Percentiles rank a stretch among this genome's conserved stretches.
These are phyloP conservation scores for Aspergillus ibericus DNA, from an alignment of 2,329 filamentous ascomycete species.

Conservation along the genomic window DNA sequence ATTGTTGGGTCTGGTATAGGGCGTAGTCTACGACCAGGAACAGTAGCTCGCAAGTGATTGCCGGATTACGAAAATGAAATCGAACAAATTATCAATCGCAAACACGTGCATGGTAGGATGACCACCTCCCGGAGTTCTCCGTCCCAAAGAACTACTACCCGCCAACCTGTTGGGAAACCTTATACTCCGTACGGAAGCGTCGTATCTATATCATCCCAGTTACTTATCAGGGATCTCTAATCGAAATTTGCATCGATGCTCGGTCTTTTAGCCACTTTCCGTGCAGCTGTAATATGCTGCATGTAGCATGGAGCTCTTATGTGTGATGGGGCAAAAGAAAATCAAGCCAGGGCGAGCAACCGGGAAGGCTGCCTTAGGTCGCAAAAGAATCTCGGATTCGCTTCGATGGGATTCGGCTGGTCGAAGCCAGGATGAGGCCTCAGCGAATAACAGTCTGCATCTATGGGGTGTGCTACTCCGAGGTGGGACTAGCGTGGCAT, in stretches of 20 bases:
- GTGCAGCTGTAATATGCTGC: not conserved
- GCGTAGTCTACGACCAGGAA: not conserved
- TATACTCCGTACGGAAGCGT: too few relatives aligned
- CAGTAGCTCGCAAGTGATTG: too few relatives aligned
- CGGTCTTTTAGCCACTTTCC: not conserved
- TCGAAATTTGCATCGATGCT: not conserved
- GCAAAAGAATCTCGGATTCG: not conserved
- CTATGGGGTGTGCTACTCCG: not conserved
- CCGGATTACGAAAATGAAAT: too few relatives aligned
- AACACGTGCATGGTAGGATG: too few relatives aligned
- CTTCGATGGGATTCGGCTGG: constrained; percentile 4
- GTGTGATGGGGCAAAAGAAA: not conserved
- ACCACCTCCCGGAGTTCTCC: too few relatives aligned
- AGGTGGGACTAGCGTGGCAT: not conserved
- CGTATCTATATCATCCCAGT: too few relatives aligned
- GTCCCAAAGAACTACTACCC: too few relatives aligned
- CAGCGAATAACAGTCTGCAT: not conserved
- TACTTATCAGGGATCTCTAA: too few relatives aligned
- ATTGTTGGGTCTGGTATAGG: not conserved
- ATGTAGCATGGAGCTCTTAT: not conserved
- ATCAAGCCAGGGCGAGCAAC: not conserved
- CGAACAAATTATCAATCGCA: too few relatives aligned
- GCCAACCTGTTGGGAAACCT: too few relatives aligned
- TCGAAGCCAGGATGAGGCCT: not conserved
- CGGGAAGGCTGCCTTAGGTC: not conserved